Base-by-base conservation (phyloP, 306 rosid species). In the Pyrus communis region DNA sequence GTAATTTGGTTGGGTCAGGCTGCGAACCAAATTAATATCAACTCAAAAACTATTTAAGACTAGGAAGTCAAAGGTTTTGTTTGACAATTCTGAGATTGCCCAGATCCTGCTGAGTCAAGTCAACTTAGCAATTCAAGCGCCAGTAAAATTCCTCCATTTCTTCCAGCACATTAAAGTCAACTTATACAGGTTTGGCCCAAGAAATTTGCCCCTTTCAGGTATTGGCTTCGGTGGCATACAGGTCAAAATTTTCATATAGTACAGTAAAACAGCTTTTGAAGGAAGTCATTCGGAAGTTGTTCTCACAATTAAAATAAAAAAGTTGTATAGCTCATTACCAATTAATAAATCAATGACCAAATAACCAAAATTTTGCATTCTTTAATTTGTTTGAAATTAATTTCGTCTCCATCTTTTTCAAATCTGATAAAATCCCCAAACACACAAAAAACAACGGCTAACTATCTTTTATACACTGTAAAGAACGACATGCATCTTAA, bases 21-120 rank as follows among this genome's bases (percentile, higher is more conserved):
- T 62, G 31, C 38, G 2, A 62, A 62, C 22, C 38, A 62, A 62
- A 62, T 27, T 28, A 0, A 25, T 27, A 62, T 62, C n/a, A 30
- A 59, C 21, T 27, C 22, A 21, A 67, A 57, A 43, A 54, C 13
- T 19, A 51, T 23, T 11, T 22, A 81, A 71, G 63, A 70, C 69
- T 52, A 76, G 66, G 5, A 67, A 58, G 25, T 25, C 30, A 22
- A 7, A 69, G 51, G 21, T 11, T 10, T 28, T 27, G 55, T 43
- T n/a, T 25, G 23, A 62, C 17, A 38, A 38, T 19, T 70, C 31
- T 43, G 11, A 23, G 65, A 30, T 25, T 69, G 43, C 58, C 59
- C 57, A 83, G 67, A 77, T 22, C 54, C 27, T 69, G 67, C 77
- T 46, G 14, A 30, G 78, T 83, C 88, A 52, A 77, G 75, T 72